A percentile compares a stretch with the other conserved stretches of the same genome.
Conservation (phyloP, 2,329 filamentous ascomycete species). For the Fusarium albidum region DNA sequence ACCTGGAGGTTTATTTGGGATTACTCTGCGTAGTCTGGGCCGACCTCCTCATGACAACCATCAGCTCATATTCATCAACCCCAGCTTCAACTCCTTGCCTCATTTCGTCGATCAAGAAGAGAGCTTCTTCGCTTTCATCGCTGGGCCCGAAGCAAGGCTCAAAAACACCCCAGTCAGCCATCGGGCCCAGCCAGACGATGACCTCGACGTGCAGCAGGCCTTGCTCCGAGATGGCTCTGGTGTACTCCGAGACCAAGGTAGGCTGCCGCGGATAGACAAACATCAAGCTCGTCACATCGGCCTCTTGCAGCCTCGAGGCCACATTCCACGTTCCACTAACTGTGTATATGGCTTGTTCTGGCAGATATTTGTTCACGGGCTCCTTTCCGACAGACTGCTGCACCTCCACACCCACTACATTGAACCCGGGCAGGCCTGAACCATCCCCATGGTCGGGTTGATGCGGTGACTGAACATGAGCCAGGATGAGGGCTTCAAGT, state of each 20-base stretch:
- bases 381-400: conserved; percentile 21
- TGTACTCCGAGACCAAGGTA: conserved; percentile 39
- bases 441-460: background rate
- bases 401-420: conserved; percentile 41
- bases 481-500: conserved; percentile 38
- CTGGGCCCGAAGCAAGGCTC: conserved; percentile 24
- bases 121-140: background rate
- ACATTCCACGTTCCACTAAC: conserved; percentile 46
- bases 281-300: conserved; percentile 36
- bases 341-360: conserved; percentile 37
- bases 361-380: conserved; percentile 38
- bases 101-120: conserved; percentile 20
- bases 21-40: background rate
- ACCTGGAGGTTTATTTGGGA: background rate
- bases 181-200: conserved; percentile 39
- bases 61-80: conserved; percentile 33
- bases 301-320: conserved; percentile 35
- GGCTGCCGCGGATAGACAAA: conserved; percentile 48
- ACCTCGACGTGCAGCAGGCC: conserved; percentile 8
- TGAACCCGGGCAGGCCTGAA: conserved; percentile 5
- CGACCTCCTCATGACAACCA: conserved; percentile 24
- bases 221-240: conserved; percentile 15
- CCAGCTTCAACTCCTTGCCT: conserved; percentile 26
- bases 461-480: conserved; percentile 8
- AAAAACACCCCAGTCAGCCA: conserved; percentile 39